Evolutionary conservation across 2,329 filamentous ascomycete genomes (phyloP).

Genomic region (Alternaria gaisen): DNA sequence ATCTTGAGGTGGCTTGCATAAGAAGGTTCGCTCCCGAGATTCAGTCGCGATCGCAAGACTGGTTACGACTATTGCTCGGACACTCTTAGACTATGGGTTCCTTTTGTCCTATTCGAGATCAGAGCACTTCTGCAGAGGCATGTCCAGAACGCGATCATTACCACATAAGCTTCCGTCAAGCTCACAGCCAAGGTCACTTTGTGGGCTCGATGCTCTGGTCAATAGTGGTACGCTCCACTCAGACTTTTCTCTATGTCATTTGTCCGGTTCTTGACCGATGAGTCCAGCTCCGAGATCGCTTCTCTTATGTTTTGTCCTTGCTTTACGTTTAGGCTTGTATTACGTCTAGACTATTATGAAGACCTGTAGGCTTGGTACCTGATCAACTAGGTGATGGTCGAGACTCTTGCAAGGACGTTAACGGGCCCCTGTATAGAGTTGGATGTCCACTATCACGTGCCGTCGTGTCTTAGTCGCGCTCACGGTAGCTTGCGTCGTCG

Average conservation of each 20-base stretch:
- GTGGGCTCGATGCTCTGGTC: background rate
- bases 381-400: background rate
- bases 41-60: background rate
- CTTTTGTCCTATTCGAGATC: background rate
- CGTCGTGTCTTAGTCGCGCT: background rate
- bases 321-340: background rate
- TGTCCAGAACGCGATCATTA: background rate
- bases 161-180: background rate
- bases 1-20: background rate
- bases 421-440: background rate
- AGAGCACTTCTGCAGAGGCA: background rate
- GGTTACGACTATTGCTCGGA: background rate
- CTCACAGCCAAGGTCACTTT: background rate
- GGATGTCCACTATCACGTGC: background rate
- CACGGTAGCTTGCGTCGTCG: background rate
- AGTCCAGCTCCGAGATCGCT: background rate
- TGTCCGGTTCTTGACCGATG: background rate
- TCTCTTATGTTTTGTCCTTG: background rate
- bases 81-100: background rate
- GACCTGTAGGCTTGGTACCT: too few relatives aligned
- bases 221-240: background rate
- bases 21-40: too few relatives aligned
- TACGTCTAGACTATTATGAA: background rate
- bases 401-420: background rate
- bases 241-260: background rate